Conservation (phyloP, 1,139 yeast genomes). For the Taiozyma sp. region DNA sequence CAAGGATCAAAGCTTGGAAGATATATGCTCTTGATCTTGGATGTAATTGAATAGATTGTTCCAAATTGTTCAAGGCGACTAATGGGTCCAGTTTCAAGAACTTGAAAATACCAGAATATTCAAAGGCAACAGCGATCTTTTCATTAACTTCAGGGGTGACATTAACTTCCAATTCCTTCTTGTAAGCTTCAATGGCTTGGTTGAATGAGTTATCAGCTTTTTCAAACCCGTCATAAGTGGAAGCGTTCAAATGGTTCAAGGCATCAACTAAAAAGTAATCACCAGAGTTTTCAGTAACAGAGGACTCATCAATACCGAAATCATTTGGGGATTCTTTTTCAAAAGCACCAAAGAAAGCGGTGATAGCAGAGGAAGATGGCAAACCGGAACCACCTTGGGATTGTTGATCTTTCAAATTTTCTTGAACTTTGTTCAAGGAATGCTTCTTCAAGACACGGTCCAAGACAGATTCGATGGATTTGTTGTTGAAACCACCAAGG, state of each 20-base stretch:
- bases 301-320: constrained; percentile 36
- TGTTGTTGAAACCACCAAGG: constrained; percentile 75
- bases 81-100: constrained; percentile 76
- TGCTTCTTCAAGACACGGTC: constrained; percentile 84
- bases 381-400: constrained; percentile 49
- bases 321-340: constrained; percentile 29
- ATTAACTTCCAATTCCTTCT: constrained; percentile 24
- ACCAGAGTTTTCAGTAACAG: constrained; percentile 42
- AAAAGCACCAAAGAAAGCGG: constrained; percentile 76
- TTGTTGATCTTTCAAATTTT: constrained; percentile 42
- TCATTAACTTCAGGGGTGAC: constrained; percentile 28
- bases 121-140: constrained; percentile 70
- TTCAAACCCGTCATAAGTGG: constrained; percentile 69
- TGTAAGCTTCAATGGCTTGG: constrained; percentile 60
- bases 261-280: constrained; percentile 69
- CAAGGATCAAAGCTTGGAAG: constrained; percentile 77
- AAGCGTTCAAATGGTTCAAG: constrained; percentile 54
- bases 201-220: constrained; percentile 65
- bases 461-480: constrained; percentile 72
- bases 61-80: constrained; percentile 43
- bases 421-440: constrained; percentile 54
- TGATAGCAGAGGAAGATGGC: constrained; percentile 83
- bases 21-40: constrained; percentile 85
- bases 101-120: constrained; percentile 76
- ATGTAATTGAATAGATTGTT: constrained; percentile 55